phyloP scores from a whole-genome alignment of 495 filamentous ascomycete genomes.

The Aspergillus sclerotiicarbonarius region DNA sequence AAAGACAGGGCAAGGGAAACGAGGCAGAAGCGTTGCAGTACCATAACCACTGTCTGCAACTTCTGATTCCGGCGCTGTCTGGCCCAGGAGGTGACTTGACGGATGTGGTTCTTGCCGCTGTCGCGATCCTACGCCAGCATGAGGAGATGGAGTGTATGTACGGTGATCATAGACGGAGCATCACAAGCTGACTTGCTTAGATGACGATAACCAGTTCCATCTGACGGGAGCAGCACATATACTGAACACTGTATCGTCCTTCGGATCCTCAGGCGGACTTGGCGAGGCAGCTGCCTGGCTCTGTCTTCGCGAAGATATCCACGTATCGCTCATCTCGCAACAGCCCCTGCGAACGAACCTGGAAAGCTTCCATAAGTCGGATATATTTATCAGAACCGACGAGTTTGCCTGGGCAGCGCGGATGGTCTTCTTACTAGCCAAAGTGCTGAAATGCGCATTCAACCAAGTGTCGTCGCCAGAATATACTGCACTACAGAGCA shows the following conservation, averaged over 20 bases:
- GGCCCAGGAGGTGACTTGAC: slow-evolving; percentile 20
- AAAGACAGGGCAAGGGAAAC: slow-evolving; percentile 18
- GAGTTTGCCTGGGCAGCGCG: slow-evolving; percentile 31
- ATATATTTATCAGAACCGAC: slow-evolving; percentile 26
- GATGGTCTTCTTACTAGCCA: slow-evolving; percentile 31
- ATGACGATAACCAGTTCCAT: slow-evolving; percentile 33
- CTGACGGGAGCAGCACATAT: slow-evolving; percentile 30
- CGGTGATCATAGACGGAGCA: too few species aligned
- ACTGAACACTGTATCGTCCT: slow-evolving; percentile 27
- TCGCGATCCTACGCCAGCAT: slow-evolving; percentile 31
- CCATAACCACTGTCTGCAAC: slow-evolving; percentile 28
- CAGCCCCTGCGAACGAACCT: slow-evolving; percentile 25
- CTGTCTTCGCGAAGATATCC: slow-evolving; percentile 31
- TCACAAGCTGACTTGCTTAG: slow-evolving; percentile 9
- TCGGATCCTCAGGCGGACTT: slow-evolving; percentile 28
- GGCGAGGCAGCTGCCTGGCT: slow-evolving; percentile 35
- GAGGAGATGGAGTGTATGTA: slow-evolving; percentile 33
- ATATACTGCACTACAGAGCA: background rate
- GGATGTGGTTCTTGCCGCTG: slow-evolving; percentile 28
- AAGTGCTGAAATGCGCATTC: slow-evolving; percentile 24
- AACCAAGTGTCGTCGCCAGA: slow-evolving; percentile 2
- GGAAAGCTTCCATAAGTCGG: slow-evolving; percentile 24
- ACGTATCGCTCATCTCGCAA: slow-evolving; percentile 28
- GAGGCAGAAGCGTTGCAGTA: slow-evolving; percentile 27
- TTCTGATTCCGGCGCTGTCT: slow-evolving; percentile 28